phyloP scores from a whole-genome alignment of 176 grass and related monocot species.

The Rhynchospora tenuis region DNA sequence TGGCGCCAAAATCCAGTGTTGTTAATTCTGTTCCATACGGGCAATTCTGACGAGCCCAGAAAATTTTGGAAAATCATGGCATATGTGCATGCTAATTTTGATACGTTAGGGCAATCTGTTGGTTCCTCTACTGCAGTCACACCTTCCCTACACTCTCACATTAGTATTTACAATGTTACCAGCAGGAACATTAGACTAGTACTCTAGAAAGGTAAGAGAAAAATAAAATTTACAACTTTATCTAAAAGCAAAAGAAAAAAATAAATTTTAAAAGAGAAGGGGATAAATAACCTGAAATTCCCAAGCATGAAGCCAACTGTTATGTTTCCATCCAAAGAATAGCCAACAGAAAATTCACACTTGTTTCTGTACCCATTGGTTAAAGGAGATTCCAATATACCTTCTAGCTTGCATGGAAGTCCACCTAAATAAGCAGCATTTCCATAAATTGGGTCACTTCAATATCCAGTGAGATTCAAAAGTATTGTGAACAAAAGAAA shows the following conservation, averaged over 20 bases:
- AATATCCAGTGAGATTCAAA: not conserved
- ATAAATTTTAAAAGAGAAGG: not conserved
- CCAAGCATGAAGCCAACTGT: constrained; percentile 97
- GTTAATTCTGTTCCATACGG: constrained; percentile 75
- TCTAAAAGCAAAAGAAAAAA: not conserved
- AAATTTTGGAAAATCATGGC: constrained; percentile 81
- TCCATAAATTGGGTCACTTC: not conserved
- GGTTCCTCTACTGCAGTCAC: constrained; percentile 95
- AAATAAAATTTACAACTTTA: not conserved
- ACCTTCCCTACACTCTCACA: constrained; percentile 58
- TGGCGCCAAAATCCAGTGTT: constrained; percentile 98
- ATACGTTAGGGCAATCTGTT: constrained; percentile 87
- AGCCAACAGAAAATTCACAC: constrained; percentile 94
- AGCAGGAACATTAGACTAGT: not conserved
- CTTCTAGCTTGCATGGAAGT: constrained; percentile 96
- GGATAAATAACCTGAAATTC: constrained; percentile 72
- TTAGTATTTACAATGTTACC: constrained; percentile 23
- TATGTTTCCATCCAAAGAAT: constrained; percentile 67
- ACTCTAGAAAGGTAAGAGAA: not conserved
- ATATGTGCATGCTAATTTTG: constrained; percentile 62
- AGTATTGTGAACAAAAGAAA: not conserved
- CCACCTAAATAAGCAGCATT: constrained; percentile 49
- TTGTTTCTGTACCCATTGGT: constrained; percentile 92
- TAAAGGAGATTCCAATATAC: constrained; percentile 84
- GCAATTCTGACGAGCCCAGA: constrained; percentile 52